Evolutionary conservation across 176 grass and related monocot genomes (phyloP), one percentile per base, ranked within the genome.

Genomic region (Puya raimondii): DNA sequence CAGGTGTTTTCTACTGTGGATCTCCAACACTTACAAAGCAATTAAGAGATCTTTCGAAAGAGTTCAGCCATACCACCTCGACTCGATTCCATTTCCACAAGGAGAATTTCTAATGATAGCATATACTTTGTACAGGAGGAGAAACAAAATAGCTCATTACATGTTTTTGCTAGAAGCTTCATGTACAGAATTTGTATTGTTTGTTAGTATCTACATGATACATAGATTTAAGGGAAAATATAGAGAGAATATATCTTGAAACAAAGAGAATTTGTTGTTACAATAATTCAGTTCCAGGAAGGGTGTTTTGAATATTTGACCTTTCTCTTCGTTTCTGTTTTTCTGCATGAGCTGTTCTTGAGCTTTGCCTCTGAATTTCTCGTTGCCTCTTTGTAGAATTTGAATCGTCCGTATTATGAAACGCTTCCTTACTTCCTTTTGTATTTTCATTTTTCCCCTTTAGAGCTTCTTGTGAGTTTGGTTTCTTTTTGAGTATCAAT

Each of bases 1-100:
- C 84, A 99, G 95, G 95, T 65, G 95, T 99, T 75, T 99, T 99
- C 85, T 99, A 99, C 57, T 99, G 95, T 66, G 95, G 95, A 61
- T 84, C 90, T 54, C 78, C 82, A 65, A 91, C 74, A 2, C 84
- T 99, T 53, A 88, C 90, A 23, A 93, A 99, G 83, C 59, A 79
- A 21, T 68, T 99, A 13, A 85, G 86, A 80, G 87, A 94, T 51
- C 87, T 99, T 77, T 88, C 95, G 15, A 80, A 86, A 69, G 95
- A 99, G 80, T 99, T 99, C 83, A 94, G 82, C 64, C 85, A 94
- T 64, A 80, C 90, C 53, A 99, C 90, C 22, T 90, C 87, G 20
- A 99, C 90, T 65, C 79, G 87, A 68, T 99, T 99, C 67, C 90
- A 99, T 71, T 99, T 99, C 78, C 95, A 99, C 75, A 99, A 99